Conservation (phyloP, 2,329 filamentous ascomycete species). For the Harringtonia lauricola region DNA sequence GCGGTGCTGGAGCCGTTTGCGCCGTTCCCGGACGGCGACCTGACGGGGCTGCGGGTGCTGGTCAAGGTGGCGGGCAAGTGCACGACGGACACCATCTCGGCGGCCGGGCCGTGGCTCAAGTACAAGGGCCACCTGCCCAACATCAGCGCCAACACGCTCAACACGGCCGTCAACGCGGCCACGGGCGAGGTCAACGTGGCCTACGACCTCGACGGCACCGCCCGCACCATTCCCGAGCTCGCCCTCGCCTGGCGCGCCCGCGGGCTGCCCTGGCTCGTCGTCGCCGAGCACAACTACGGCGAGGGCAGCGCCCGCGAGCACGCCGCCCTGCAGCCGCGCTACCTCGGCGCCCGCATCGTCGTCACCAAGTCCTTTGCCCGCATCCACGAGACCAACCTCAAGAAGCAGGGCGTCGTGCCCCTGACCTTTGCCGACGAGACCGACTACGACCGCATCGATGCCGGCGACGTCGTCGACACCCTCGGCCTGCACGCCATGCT, state of each 20-base stretch:
- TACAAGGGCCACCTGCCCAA: constrained; percentile 99
- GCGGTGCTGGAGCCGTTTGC: constrained; percentile 85
- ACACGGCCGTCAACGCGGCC: constrained; percentile 84
- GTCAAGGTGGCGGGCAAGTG: constrained; percentile 97
- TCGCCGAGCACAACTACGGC: constrained; percentile 95
- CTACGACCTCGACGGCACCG: constrained; percentile 71
- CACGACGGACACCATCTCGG: constrained; percentile 97
- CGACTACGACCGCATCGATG: constrained; percentile 76
- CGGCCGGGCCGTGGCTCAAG: constrained; percentile 93
- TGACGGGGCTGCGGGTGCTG: constrained; percentile 70
- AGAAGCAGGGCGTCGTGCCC: constrained; percentile 95
- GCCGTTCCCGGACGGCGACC: constrained; percentile 66
- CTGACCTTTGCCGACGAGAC: constrained; percentile 80
- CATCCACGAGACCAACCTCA: constrained; percentile 89
- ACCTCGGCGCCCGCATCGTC: constrained; percentile 72
- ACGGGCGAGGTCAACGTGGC: constrained; percentile 89
- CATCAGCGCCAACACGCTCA: constrained; percentile 94
- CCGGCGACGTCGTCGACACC: constrained; percentile 74
- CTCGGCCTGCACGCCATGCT: constrained; percentile 78
- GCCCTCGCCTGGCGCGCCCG: constrained; percentile 71
- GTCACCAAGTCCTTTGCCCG: constrained; percentile 74
- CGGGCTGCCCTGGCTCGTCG: constrained; percentile 76
- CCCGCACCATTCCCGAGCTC: constrained; percentile 75
- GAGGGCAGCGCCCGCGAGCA: constrained; percentile 82
- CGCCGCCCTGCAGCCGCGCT: constrained; percentile 74